These are phyloP conservation scores for Gossypium turneri DNA, from an alignment of 345 rosid species.

Conservation along the genomic window DNA sequence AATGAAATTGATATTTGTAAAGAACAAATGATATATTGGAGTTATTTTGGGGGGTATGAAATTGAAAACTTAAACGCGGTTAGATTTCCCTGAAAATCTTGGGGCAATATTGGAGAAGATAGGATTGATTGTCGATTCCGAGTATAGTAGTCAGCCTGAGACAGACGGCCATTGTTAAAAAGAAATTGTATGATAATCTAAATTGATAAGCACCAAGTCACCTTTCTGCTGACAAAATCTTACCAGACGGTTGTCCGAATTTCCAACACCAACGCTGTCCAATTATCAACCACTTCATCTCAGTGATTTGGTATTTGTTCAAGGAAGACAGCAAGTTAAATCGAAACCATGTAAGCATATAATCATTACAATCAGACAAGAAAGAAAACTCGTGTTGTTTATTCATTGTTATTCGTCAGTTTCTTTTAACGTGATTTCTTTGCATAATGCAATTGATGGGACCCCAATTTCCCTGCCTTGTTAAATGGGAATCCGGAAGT, in stretches of 20 bases:
- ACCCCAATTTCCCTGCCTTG: not conserved
- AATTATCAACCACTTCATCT: slow-evolving; percentile 20
- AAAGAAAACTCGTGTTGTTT: slow-evolving; percentile 17
- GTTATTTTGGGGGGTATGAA: too few species aligned
- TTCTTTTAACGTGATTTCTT: not conserved
- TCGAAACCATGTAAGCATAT: slow-evolving; percentile 4
- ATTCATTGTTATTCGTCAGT: slow-evolving; percentile 12
- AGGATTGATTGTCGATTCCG: too few species aligned
- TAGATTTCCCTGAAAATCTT: too few species aligned
- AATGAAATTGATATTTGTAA: too few species aligned
- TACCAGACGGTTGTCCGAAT: not conserved
- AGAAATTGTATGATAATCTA: too few species aligned
- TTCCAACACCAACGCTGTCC: slow-evolving; percentile 9
- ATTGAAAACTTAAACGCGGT: too few species aligned
- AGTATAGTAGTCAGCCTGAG: too few species aligned
- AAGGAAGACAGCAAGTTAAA: slow-evolving; percentile 17
- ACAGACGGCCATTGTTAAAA: too few species aligned
- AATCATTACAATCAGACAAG: slow-evolving; percentile 19
- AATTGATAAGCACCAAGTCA: slow-evolving; percentile 30
- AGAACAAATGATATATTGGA: too few species aligned
- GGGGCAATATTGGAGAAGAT: too few species aligned
- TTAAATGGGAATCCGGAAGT: not conserved
- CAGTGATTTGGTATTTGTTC: slow-evolving; percentile 6
- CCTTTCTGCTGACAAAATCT: slow-evolving; percentile 22
- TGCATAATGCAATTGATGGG: not conserved